Evolutionary conservation across 177 flowering plant species (phyloP), one percentile per base, ranked within the genome.

Genomic region (Telopea speciosissima): DNA sequence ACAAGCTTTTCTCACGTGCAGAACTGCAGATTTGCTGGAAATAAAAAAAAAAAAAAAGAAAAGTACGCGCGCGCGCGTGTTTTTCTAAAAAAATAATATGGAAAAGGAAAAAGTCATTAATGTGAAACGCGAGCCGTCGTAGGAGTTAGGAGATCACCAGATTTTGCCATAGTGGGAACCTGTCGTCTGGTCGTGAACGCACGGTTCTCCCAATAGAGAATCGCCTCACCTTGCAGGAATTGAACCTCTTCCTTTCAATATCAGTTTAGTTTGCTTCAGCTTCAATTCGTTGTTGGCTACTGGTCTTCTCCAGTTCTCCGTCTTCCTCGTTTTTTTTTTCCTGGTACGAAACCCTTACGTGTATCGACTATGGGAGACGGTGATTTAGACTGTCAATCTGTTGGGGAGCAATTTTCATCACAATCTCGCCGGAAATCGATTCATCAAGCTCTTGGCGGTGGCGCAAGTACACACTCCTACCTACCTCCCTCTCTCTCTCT

Each of bases 391-490:
- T 67, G 40, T 62, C 24, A 76, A 10, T 62, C 74, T 33, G 60
- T 62, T 8, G 49, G 49, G 9, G 67, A 36, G 9, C 65, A 45
- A 31, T 60, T 45, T 58, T 73, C 83, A 66, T 36, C 75, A 36
- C 52, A 77, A 24, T 66, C 73, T 65, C 67, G 36, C 74, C 83
- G 83, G 33, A 70, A 72, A 22, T 83, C 90, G 19, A 87, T 90
- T 44, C 89, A 90, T 70, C 83, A 75, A 71, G 72, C 80, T 72
- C 91, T 91, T 31, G 97, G 98, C 65, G 89, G 88, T 40, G 95
- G 93, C 76, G 68, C 84, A 73, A 93, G 97, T 91, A 31, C 66
- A 13, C 22, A 63, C n/a, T 5, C 63, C n/a, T n/a, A n/a, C n/a
- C n/a, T n/a, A n/a, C n/a, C n/a, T n/a, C n/a, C n/a, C 33, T 19